Conservation (phyloP, 495 filamentous ascomycete species). For the Xylaria nigripes region DNA sequence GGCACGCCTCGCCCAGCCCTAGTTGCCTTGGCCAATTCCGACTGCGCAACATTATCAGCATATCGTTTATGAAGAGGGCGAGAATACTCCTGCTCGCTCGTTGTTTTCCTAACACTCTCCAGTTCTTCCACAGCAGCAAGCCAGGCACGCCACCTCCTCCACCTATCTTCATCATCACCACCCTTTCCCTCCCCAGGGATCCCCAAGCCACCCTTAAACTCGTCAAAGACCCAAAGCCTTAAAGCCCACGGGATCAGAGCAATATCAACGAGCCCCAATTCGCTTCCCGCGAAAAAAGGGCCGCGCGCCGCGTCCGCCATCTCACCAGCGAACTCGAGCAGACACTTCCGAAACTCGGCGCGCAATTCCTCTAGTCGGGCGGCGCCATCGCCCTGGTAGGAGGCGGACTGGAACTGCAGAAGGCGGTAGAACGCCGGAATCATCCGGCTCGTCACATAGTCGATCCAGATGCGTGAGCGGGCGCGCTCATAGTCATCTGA, state of each 20-base stretch:
- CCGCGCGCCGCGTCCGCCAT: slow-evolving; percentile 40
- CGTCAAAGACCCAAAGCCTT: slow-evolving; percentile 55
- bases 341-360: slow-evolving; percentile 18
- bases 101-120: slow-evolving; percentile 47
- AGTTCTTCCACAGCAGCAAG: slow-evolving; percentile 37
- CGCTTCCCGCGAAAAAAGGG: slow-evolving; percentile 48
- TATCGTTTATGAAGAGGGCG: slow-evolving; percentile 54
- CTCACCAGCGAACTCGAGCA: slow-evolving; percentile 46
- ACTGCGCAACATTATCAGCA: slow-evolving; percentile 53
- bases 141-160: slow-evolving; percentile 51
- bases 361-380: slow-evolving; percentile 34
- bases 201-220: slow-evolving; percentile 50
- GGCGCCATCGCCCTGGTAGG: slow-evolving; percentile 29
- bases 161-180: slow-evolving; percentile 42
- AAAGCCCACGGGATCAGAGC: slow-evolving; percentile 49
- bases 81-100: slow-evolving; percentile 48
- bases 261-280: slow-evolving; percentile 46
- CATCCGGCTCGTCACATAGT: slow-evolving; percentile 52
- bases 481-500: slow-evolving; percentile 42
- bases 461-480: slow-evolving; percentile 49
- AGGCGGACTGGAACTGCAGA: slow-evolving; percentile 44
- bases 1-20: slow-evolving; percentile 48
- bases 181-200: slow-evolving; percentile 37
- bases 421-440: slow-evolving; percentile 53
- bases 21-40: slow-evolving; percentile 55